These are phyloP conservation scores for Sphenostylis stenocarpa DNA, from an alignment of 306 rosid genomes.

Conservation along the genomic window DNA sequence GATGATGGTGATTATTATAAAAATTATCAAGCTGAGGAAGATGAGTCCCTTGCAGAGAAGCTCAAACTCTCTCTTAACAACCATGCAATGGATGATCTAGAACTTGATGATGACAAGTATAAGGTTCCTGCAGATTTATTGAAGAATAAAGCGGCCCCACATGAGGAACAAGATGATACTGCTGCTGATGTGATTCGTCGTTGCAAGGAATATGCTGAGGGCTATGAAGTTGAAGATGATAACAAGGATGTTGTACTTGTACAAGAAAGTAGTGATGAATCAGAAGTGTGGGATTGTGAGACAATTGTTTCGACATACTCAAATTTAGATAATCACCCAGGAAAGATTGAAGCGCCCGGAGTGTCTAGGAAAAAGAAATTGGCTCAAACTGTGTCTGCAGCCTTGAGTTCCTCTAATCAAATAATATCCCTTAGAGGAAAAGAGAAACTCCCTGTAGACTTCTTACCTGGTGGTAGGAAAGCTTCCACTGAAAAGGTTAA, in stretches of 20 bases:
- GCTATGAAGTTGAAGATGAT: constrained; percentile 65
- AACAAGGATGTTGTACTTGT: constrained; percentile 45
- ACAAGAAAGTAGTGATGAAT: constrained; percentile 87
- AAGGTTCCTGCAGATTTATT: constrained; percentile 76
- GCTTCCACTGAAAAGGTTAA: constrained; percentile 52
- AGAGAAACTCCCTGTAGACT: constrained; percentile 76
- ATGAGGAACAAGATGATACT: constrained; percentile 50
- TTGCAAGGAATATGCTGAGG: constrained; percentile 77
- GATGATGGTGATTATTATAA: constrained; percentile 43
- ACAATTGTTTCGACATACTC: constrained; percentile 84
- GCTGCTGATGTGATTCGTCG: constrained; percentile 67
- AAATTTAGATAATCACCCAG: constrained; percentile 88
- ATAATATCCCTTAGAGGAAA: constrained; percentile 74
- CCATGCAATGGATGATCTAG: constrained; percentile 45
- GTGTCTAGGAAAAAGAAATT: constrained; percentile 68
- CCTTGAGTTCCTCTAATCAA: constrained; percentile 50
- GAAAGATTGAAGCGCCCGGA: constrained; percentile 70
- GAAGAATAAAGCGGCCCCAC: constrained; percentile 38
- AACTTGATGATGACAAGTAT: constrained; percentile 49
- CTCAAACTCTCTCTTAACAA: constrained; percentile 52
- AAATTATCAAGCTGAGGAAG: constrained; percentile 57
- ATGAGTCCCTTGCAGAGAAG: constrained; percentile 66
- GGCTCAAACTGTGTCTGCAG: constrained; percentile 61
- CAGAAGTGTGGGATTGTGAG: constrained; percentile 91
- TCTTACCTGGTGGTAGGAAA: constrained; percentile 61